phyloP scores from a whole-genome alignment of 2,329 filamentous ascomycete genomes.

The Epichloe hybrida region DNA sequence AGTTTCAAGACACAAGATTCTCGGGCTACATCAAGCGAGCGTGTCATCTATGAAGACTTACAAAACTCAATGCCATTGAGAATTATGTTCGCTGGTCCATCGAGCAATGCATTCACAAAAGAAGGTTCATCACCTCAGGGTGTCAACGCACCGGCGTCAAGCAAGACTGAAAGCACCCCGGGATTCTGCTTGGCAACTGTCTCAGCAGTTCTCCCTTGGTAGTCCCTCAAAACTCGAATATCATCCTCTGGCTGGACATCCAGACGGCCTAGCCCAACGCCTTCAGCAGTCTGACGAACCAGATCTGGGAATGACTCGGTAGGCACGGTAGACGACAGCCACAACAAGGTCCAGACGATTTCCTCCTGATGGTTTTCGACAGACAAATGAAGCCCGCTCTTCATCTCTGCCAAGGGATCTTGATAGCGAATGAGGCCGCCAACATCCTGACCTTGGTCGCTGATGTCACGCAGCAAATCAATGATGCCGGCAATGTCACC shows the following conservation, averaged over 20 bases:
- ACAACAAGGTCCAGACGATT: conserved; percentile 56
- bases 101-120: background rate
- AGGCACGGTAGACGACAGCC: conserved; percentile 49
- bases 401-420: conserved; percentile 52
- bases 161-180: conserved; percentile 12
- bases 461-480: conserved; percentile 47
- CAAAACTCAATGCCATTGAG: background rate
- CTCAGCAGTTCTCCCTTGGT: conserved; percentile 26
- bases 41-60: background rate
- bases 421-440: conserved; percentile 50
- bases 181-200: conserved; percentile 21
- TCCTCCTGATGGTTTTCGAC: conserved; percentile 52
- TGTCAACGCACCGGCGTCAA: conserved; percentile 16
- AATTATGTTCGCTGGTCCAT: no score
- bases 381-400: conserved; percentile 60
- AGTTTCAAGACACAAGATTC: no score
- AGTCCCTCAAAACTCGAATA: conserved; percentile 28
- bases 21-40: background rate
- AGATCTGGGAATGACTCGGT: conserved; percentile 46
- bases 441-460: conserved; percentile 31
- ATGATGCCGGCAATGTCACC: conserved; percentile 60
- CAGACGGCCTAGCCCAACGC: conserved; percentile 46
- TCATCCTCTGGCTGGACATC: conserved; percentile 28
- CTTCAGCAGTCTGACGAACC: conserved; percentile 45
- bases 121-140: background rate